These are phyloP conservation scores for Emericellopsis terricola DNA, from an alignment of 495 filamentous ascomycete species.

Conservation along the genomic window DNA sequence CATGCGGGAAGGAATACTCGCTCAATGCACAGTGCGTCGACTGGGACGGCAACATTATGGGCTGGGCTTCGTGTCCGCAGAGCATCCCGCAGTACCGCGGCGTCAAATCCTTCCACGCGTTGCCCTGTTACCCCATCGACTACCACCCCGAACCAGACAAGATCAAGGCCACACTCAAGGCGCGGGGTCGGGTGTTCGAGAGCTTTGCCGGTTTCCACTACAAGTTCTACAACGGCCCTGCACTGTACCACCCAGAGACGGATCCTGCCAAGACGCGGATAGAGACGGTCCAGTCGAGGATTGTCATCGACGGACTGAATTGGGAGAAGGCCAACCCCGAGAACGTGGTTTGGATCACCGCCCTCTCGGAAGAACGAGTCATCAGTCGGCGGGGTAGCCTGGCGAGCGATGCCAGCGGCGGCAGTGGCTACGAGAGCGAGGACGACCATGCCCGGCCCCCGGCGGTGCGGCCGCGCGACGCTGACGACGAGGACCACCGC, in stretches of 20 bases:
- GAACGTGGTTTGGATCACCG: background rate
- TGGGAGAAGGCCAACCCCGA: conserved; percentile 1
- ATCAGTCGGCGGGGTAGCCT: too few relatives aligned
- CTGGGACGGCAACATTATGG: conserved; percentile 41
- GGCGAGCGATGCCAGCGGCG: conserved; percentile 9
- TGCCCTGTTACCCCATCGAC: conserved; percentile 36
- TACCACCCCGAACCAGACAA: conserved; percentile 30
- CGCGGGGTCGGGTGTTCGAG: conserved; percentile 31
- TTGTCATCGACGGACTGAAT: conserved; percentile 4
- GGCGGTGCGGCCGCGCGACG: background rate
- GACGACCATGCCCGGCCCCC: background rate
- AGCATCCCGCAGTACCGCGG: conserved; percentile 33
- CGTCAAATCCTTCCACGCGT: conserved; percentile 33
- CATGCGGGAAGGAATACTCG: conserved; percentile 31
- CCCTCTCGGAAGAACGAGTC: too few relatives aligned
- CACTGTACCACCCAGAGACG: too few relatives aligned
- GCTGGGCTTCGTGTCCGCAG: conserved; percentile 22
- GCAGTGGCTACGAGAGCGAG: conserved; percentile 8
- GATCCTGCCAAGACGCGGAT: too few relatives aligned
- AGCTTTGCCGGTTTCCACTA: conserved; percentile 41
- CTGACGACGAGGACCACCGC: conserved; percentile 1
- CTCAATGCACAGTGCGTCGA: conserved; percentile 32
- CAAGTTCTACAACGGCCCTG: conserved; percentile 40
- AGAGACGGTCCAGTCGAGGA: conserved; percentile 13
- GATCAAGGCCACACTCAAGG: conserved; percentile 19